These are phyloP conservation scores for Malbranchea zuffiana DNA, from an alignment of 2,329 filamentous ascomycete genomes.

Conservation along the genomic window DNA sequence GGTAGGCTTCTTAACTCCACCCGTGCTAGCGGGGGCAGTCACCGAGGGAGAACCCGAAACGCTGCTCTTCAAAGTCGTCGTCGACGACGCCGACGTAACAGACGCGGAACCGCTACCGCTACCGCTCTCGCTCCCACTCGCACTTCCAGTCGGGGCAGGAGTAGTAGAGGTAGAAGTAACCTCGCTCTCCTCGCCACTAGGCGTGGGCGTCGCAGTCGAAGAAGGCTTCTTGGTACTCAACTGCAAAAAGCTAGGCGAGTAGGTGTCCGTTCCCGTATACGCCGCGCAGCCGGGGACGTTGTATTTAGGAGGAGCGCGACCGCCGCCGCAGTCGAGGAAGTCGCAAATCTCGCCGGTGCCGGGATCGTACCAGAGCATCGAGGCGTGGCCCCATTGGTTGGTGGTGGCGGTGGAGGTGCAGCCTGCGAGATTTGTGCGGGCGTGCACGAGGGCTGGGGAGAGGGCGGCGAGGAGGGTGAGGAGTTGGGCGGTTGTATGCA, in stretches of 20 bases:
- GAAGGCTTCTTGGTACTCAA: slow-evolving; percentile 1
- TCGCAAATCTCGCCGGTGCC: slow-evolving; percentile 54
- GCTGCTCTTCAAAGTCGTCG: no score
- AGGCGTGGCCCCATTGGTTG: slow-evolving; percentile 1
- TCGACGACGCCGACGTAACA: background rate
- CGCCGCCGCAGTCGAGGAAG: slow-evolving; percentile 56
- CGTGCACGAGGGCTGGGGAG: background rate
- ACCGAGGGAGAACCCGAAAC: no score
- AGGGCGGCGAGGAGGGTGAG: slow-evolving; percentile 4
- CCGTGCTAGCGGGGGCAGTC: background rate
- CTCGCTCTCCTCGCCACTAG: background rate
- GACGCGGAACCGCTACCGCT: background rate
- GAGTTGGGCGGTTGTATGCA: slow-evolving; percentile 1
- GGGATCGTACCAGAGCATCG: slow-evolving; percentile 45
- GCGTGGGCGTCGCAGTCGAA: background rate
- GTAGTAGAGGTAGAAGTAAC: background rate
- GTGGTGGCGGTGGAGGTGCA: slow-evolving; percentile 6
- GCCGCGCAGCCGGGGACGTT: slow-evolving; percentile 46
- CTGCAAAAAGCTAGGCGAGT: slow-evolving; percentile 5
- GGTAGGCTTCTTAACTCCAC: background rate
- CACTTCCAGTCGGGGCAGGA: background rate
- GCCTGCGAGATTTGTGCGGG: slow-evolving; percentile 7
- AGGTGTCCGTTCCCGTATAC: slow-evolving; percentile 9
- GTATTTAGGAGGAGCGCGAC: slow-evolving; percentile 53
- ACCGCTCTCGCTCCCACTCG: background rate